Base-by-base conservation (phyloP, 257 asterid genomes). In the Solanum ossicruentum region DNA sequence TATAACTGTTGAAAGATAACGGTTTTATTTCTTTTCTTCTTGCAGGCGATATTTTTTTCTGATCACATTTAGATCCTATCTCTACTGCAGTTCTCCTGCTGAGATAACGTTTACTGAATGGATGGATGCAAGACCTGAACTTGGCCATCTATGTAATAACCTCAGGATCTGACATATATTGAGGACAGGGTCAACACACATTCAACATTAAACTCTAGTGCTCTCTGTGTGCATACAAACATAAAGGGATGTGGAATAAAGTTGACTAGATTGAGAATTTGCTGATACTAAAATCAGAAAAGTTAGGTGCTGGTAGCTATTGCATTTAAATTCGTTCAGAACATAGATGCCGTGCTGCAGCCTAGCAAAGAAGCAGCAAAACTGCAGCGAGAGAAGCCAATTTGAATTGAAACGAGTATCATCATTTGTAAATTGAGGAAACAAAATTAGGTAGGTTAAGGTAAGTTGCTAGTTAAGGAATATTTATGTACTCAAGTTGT, bases 61-160 rank as follows among this genome's bases (percentile, higher is more conserved):
- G 89, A 94, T 96, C 77, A 91, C 97, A 15, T 96, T 96, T 85
- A 92, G 99, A 89, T 93, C 99, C 67, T 96, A 96, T 89, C 98
- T 96, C 58, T 91, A 93, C 89, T 87, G 95, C 90, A 89, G 91
- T 54, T 87, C 93, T 85, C 91, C 92, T 87, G 84, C 86, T 66
- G 92, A 92, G 88, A 89, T 83, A 89, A 90, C 81, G 60, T 95
- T 95, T 91, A 86, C 90, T 73, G 83, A 91, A 49, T 95, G 99
- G 99, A 92, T 95, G 96, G 93, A 89, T 47, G 97, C 97, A 18
- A 93, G 99, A 90, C 99, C 99, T 83, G 99, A 95, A 89, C 98
- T 95, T 8, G 95, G 95, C 87, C 98, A 95, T 88, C 97, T 95
- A 16, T 95, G 96, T 89, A 92, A 93, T 87, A 95, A 95, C 88